Base-by-base conservation (phyloP, 176 grass and related monocot species). In the Aegilops tauschii region DNA sequence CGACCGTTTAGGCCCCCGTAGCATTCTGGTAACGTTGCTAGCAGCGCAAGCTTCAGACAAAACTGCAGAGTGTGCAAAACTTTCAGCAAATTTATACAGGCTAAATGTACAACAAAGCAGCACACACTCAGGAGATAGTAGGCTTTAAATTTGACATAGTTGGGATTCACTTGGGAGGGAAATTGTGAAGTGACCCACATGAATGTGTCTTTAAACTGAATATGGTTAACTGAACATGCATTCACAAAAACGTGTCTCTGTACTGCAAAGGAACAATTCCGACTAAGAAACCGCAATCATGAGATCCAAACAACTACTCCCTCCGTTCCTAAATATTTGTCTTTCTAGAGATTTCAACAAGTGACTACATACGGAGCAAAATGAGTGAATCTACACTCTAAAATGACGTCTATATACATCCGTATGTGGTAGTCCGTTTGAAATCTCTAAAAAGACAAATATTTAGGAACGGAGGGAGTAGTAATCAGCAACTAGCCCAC, bases 11-110 rank as follows among this genome's bases (percentile, higher is more conserved):
- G 54, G 80, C 97, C 92, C 47, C 93, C 97, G 52, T 94, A 96
- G 83, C 90, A 91, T 90, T 85, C 83, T 31, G 97, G 97, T 69
- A 98, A 87, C 11, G 92, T 86, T 79, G 90, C 97, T 84, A 98
- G 39, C 77, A 96, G 69, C 72, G 94, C 80, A 76, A 96, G 92
- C 92, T 98, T 98, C 28, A 98, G 82, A 87, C 97, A 98, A 64
- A 98, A 91, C 97, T 98, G 70, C 82, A 94, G 17, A 31, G 20
- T 40, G 37, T 20, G 29, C 36, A 37, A 50, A 89, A 76, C 8
- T 6, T 4, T 73, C 70, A 73, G 5, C 18, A 80, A 28, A 83
- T n/a, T 3, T 28, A 17, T 47, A 34, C 17, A 59, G 7, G 21
- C 31, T 61, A 58, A 69, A 44, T 40, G 74, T 83, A 79, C 1